These are phyloP conservation scores for Solanum sitiens DNA, from an alignment of 257 asterid species.

Conservation along the genomic window DNA sequence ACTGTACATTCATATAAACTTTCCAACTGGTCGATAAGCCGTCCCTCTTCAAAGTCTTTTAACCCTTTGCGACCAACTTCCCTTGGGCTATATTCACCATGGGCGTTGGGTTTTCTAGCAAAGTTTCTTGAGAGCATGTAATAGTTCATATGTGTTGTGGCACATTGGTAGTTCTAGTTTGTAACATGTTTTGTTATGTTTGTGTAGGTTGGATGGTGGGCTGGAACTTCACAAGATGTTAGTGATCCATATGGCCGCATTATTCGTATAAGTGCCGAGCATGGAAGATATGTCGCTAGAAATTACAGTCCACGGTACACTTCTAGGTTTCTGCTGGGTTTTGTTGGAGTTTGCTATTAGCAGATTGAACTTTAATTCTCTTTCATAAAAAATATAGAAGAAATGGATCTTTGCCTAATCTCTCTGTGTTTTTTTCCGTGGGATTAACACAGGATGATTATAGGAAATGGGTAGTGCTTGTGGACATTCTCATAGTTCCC, in stretches of 20 bases:
- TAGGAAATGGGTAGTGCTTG: not conserved
- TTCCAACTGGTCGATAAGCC: not conserved
- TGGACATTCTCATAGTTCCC: not conserved
- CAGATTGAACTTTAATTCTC: not conserved
- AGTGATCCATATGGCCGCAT: conserved; percentile 83
- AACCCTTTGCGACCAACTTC: not conserved
- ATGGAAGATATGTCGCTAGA: conserved; percentile 88
- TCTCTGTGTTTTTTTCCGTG: not conserved
- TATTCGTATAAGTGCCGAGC: conserved; percentile 75
- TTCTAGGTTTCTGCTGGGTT: not conserved
- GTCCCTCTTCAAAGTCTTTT: not conserved
- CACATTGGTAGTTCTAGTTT: not conserved
- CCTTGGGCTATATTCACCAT: not conserved
- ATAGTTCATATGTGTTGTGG: not conserved
- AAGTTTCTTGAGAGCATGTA: not conserved
- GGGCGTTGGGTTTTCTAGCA: not conserved
- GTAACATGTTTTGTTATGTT: conserved; percentile 9
- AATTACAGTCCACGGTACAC: conserved; percentile 89
- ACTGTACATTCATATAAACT: not conserved
- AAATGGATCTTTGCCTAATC: not conserved
- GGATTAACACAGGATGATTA: not conserved
- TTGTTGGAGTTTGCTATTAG: not conserved
- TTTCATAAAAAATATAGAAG: not conserved
- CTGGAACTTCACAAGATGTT: conserved; percentile 73
- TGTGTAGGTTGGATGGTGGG: conserved; percentile 98